These are phyloP conservation scores for Colletotrichum nymphaeae DNA, from an alignment of 2,329 filamentous ascomycete species.

Conservation along the genomic window DNA sequence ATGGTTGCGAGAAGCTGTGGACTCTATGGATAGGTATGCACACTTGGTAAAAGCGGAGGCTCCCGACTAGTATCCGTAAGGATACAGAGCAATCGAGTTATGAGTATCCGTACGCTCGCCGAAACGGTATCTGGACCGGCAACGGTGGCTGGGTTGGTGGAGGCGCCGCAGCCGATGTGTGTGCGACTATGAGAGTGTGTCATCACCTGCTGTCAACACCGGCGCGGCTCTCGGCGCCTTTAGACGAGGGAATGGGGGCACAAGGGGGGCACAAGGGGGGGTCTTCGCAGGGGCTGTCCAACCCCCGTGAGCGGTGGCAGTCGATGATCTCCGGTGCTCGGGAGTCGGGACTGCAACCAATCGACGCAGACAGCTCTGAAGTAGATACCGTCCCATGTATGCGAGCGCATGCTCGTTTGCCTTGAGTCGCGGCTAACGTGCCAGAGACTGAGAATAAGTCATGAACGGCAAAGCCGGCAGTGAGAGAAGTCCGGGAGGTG, in stretches of 20 bases:
- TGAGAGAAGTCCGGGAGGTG: background rate
- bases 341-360: background rate
- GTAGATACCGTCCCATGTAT: background rate
- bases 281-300: background rate
- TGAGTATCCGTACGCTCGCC: background rate
- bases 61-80: background rate
- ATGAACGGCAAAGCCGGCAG: background rate
- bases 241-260: background rate
- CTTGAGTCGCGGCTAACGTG: background rate
- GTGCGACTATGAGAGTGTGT: background rate
- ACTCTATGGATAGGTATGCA: background rate
- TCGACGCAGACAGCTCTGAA: background rate
- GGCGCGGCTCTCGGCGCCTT: conserved; percentile 25
- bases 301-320: background rate
- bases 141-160: background rate
- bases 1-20: background rate
- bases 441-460: background rate
- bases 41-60: background rate
- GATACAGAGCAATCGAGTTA: background rate
- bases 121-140: background rate
- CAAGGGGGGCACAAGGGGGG: too few relatives aligned
- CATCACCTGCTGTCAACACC: conserved; percentile 13
- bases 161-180: background rate
- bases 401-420: background rate
- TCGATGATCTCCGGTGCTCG: background rate